Percentiles rank a stretch among this genome's conserved stretches.
Conservation (phyloP, 2,329 filamentous ascomycete genomes). For the Cladosporium sp. region DNA sequence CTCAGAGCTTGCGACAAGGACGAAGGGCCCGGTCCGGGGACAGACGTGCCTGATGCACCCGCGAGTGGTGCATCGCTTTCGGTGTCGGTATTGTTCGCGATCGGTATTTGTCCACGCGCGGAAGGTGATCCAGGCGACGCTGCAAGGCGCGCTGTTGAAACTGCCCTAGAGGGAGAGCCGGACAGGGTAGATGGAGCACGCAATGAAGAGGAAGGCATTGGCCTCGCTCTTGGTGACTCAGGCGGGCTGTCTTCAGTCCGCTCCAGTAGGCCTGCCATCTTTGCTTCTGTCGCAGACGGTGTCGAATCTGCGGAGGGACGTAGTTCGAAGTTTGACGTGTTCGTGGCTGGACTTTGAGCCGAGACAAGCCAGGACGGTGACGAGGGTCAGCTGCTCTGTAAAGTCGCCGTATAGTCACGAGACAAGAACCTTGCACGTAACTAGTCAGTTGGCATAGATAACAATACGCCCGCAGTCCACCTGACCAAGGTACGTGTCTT, state of each 20-base stretch:
- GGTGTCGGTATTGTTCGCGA: background rate
- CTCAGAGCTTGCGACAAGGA: constrained; percentile 84
- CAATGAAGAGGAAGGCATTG: constrained; percentile 4
- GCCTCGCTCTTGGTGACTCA: background rate
- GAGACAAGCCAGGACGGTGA: constrained; percentile 3
- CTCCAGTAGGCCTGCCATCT: constrained; percentile 5
- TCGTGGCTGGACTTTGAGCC: constrained; percentile 3
- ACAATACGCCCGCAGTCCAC: background rate
- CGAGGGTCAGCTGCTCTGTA: constrained; percentile 5
- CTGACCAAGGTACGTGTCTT: background rate
- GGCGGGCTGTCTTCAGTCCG: background rate
- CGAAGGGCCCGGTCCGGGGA: constrained; percentile 74
- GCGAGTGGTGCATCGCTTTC: constrained; percentile 55
- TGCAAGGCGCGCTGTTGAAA: constrained; percentile 28
- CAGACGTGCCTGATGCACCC: constrained; percentile 48
- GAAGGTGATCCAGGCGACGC: constrained; percentile 22
- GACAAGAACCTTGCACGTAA: background rate
- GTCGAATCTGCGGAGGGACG: background rate
- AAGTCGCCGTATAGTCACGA: background rate
- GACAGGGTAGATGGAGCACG: constrained; percentile 13
- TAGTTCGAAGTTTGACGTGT: background rate
- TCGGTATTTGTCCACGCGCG: constrained; percentile 16
- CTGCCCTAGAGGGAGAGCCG: constrained; percentile 41
- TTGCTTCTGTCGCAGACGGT: background rate
- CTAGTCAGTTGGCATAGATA: background rate